Evolutionary conservation across 805 yeast species (phyloP).

Genomic region (Starmerella cellae): DNA sequence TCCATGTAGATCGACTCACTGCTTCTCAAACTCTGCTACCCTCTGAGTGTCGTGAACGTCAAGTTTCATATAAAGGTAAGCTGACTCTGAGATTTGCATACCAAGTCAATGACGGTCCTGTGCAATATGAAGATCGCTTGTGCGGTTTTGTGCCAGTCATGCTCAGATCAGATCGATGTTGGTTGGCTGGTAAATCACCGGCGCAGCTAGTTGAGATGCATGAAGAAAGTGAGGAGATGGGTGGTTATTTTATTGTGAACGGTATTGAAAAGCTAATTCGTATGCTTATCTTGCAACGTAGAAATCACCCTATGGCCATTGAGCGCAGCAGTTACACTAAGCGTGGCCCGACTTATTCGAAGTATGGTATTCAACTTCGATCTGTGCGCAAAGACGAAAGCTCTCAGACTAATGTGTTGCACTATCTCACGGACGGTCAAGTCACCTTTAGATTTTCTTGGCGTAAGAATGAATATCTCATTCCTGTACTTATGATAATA

Average conservation of each 20-base stretch:
- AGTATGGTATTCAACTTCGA: constrained; percentile 87
- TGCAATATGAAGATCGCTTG: constrained; percentile 64
- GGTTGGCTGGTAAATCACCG: constrained; percentile 72
- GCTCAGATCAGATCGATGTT: constrained; percentile 86
- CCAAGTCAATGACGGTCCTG: constrained; percentile 81
- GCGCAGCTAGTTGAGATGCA: constrained; percentile 58
- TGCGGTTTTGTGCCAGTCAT: constrained; percentile 86
- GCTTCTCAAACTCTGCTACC: constrained; percentile 71
- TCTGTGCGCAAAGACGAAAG: constrained; percentile 94
- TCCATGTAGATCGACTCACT: constrained; percentile 57
- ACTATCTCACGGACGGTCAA: constrained; percentile 88
- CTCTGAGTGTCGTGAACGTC: constrained; percentile 79
- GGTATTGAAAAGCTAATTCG: constrained; percentile 95
- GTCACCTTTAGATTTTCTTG: constrained; percentile 94
- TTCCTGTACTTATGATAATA: constrained; percentile 84
- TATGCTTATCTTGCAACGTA: constrained; percentile 93
- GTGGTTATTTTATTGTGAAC: constrained; percentile 90
- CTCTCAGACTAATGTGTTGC: constrained; percentile 94
- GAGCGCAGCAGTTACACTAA: constrained; percentile 87
- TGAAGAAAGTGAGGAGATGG: constrained; percentile 91
- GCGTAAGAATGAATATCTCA: constrained; percentile 89
- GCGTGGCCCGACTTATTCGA: constrained; percentile 83
- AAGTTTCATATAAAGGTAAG: constrained; percentile 67
- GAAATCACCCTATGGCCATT: constrained; percentile 97
- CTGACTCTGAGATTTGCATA: constrained; percentile 67